Evolutionary conservation across 1,284 basidiomycete genomes (phyloP), one percentile per base, ranked within the genome.

Genomic region (Microbotryum silenes-acaulis): DNA sequence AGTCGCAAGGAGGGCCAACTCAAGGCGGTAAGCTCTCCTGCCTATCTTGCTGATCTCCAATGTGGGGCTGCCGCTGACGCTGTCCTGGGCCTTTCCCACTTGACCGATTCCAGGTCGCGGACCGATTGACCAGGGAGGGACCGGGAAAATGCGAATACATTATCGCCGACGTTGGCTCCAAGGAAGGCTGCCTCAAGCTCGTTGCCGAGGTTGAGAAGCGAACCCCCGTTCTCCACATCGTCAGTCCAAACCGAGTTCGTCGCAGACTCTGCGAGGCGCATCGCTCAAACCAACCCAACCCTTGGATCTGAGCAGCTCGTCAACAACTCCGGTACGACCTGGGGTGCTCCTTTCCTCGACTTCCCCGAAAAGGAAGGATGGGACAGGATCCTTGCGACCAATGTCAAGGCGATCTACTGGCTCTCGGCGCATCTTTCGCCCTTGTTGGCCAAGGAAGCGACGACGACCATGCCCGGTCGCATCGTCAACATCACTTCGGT

Each of bases 401-500:
- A 90, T 69, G 85, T 89, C 53, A 90, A 91, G 78, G 83, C 84
- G 65, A 79, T 87, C 46, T 90, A 88, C 71, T 90, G 45, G 37
- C 25, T 51, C 16, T 49, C 56, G 42, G 29, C 42, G 31, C 54
- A 25, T 59, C 71, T 89, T 57, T 80, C 84, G 4, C 81, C 83
- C 23, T 78, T 85, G 21, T 80, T 91, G 0, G 78, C 78, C 33
- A 87, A 89, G 71, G 85, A 83, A 64, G 79, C 87, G 0, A 83
- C 79, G 20, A 81, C 83, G 29, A 70, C 76, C 45, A 85, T 90
- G 71, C 88, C 88, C 2, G 85, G 80, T 1, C 81, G 84, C 29
- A 84, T 91, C 16, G 83, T 91, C 75, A 89, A 88, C 72, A 86
- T 92, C 70, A 88, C 89, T 3, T 90, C 88, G 0, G 80, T 82